Conservation (phyloP, 192 early-diverging fungal species). For the Coemansia sp. region DNA sequence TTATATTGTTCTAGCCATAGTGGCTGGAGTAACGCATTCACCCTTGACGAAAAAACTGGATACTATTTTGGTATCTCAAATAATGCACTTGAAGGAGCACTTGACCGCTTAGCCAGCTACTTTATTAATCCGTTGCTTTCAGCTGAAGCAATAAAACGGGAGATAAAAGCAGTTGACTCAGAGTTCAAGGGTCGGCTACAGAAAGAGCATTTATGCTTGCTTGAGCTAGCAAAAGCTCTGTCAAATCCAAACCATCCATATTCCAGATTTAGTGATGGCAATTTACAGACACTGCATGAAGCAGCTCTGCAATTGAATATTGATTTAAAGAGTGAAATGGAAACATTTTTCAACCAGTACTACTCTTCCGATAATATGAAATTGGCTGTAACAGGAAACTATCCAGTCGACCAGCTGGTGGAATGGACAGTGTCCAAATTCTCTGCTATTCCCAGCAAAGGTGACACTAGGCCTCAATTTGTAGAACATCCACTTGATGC, state of each 20-base stretch:
- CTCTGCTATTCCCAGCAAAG: slow-evolving; percentile 71
- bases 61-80: slow-evolving; percentile 22
- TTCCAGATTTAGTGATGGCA: slow-evolving; percentile 81
- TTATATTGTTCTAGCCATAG: slow-evolving; percentile 27
- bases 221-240: background rate
- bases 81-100: slow-evolving; percentile 55
- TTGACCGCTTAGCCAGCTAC: slow-evolving; percentile 76
- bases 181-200: slow-evolving; percentile 89
- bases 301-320: slow-evolving; percentile 50
- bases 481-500: slow-evolving; percentile 63
- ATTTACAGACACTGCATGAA: slow-evolving; percentile 73
- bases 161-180: slow-evolving; percentile 87
- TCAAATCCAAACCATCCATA: slow-evolving; percentile 69
- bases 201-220: slow-evolving; percentile 43
- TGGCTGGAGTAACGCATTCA: slow-evolving; percentile 39
- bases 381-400: slow-evolving; percentile 80
- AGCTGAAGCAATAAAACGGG: slow-evolving; percentile 75
- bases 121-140: slow-evolving; percentile 88
- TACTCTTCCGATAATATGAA: slow-evolving; percentile 95
- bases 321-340: slow-evolving; percentile 73
- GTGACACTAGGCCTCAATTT: slow-evolving; percentile 59
- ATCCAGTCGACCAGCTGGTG: slow-evolving; percentile 69
- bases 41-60: slow-evolving; percentile 13
- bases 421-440: slow-evolving; percentile 80
- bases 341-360: slow-evolving; percentile 77